These are phyloP conservation scores for Dissophora globulifera DNA, from an alignment of 192 early-diverging fungal genomes.

Conservation along the genomic window DNA sequence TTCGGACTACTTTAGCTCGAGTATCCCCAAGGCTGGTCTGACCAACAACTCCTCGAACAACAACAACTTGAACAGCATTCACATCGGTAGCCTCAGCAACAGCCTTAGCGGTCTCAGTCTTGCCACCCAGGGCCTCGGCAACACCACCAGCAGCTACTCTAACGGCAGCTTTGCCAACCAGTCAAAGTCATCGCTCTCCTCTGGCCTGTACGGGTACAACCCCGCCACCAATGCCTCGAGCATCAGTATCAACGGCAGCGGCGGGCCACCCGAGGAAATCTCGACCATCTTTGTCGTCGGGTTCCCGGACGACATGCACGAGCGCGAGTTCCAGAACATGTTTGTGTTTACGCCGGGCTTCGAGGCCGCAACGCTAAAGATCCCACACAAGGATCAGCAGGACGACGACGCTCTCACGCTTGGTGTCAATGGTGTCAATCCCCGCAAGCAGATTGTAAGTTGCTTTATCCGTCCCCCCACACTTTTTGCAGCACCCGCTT, in stretches of 20 bases:
- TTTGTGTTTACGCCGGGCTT: conserved; percentile 98
- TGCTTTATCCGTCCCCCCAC: background rate
- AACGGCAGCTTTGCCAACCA: conserved; percentile 13
- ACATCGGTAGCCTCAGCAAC: conserved; percentile 39
- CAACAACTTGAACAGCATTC: conserved; percentile 16
- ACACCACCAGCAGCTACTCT: conserved; percentile 2
- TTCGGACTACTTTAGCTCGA: conserved; percentile 49
- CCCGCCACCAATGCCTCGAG: background rate
- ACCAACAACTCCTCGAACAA: conserved; percentile 13
- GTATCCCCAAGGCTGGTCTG: conserved; percentile 33
- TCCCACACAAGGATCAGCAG: conserved; percentile 74
- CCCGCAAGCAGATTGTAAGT: conserved; percentile 92
- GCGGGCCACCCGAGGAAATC: conserved; percentile 83
- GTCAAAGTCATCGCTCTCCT: background rate
- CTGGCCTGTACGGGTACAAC: background rate
- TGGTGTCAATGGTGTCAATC: conserved; percentile 61
- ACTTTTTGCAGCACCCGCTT: background rate
- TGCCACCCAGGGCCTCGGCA: conserved; percentile 2
- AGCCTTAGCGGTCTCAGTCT: conserved; percentile 40
- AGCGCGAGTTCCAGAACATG: conserved; percentile 99
- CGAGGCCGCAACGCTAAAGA: conserved; percentile 96
- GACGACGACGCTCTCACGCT: conserved; percentile 60
- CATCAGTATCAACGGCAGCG: conserved; percentile 13
- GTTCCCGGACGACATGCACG: conserved; percentile 98
- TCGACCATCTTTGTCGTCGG: conserved; percentile 99